These are phyloP conservation scores for Exophiala lecanii-corni DNA, from an alignment of 2,329 filamentous ascomycete species.

Conservation along the genomic window DNA sequence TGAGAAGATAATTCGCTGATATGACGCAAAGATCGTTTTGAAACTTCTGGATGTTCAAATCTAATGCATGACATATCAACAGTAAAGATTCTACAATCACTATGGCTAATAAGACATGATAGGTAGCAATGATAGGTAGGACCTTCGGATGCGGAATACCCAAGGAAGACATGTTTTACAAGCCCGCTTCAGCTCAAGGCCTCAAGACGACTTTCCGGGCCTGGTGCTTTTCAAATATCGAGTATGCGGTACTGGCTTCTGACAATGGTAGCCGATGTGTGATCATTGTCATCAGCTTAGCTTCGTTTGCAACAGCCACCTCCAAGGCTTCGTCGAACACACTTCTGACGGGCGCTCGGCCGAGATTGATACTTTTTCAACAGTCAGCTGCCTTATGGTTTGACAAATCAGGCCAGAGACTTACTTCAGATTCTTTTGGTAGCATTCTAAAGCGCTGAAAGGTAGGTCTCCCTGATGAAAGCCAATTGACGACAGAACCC, in stretches of 20 bases:
- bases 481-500: slow-evolving; percentile 11
- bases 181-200: too few relatives aligned
- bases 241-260: slow-evolving; percentile 62
- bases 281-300: slow-evolving; percentile 56
- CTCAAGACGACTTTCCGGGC: slow-evolving; percentile 69
- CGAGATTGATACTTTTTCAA: slow-evolving; percentile 69
- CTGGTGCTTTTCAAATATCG: slow-evolving; percentile 67
- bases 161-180: too few relatives aligned
- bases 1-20: too few relatives aligned
- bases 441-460: slow-evolving; percentile 7
- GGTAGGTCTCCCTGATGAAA: slow-evolving; percentile 16
- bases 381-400: slow-evolving; percentile 56
- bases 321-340: slow-evolving; percentile 63
- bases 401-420: not conserved
- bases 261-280: slow-evolving; percentile 63
- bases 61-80: too few relatives aligned
- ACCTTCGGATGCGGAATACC: too few relatives aligned
- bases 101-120: too few relatives aligned
- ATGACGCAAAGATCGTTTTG: too few relatives aligned
- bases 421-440: slow-evolving; percentile 14
- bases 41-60: too few relatives aligned
- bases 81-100: too few relatives aligned
- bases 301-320: slow-evolving; percentile 61
- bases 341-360: slow-evolving; percentile 67
- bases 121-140: too few relatives aligned